Conservation (phyloP, 169 alveolate genomes). For the Cryptosporidium canis region DNA sequence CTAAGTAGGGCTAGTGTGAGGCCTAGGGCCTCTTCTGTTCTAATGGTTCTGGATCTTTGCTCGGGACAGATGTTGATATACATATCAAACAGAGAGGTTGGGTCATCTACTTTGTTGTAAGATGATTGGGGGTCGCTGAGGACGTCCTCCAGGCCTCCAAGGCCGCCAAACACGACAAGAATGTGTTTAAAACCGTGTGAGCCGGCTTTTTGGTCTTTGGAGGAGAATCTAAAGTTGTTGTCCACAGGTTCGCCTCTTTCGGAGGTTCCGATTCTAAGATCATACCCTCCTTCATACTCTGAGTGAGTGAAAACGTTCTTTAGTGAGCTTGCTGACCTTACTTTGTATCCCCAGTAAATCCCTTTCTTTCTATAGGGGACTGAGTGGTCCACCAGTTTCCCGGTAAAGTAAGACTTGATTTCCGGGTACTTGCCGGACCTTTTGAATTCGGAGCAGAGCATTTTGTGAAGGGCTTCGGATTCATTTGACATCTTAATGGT, state of each 20-base stretch:
- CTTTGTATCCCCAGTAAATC: slow-evolving; percentile 94
- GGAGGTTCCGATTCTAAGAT: slow-evolving; percentile 89
- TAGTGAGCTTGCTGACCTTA: slow-evolving; percentile 86
- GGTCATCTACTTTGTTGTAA: neutral
- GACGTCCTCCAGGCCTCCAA: slow-evolving; percentile 90
- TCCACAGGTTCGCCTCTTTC: slow-evolving; percentile 86
- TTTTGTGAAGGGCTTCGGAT: slow-evolving; percentile 34
- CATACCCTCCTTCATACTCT: slow-evolving; percentile 87
- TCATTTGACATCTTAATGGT: slow-evolving; percentile 69
- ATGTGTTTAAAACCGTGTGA: slow-evolving; percentile 81
- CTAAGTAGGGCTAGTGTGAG: slow-evolving; percentile 82
- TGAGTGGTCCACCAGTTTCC: slow-evolving; percentile 73
- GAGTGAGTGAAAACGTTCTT: slow-evolving; percentile 82
- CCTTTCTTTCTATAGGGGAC: slow-evolving; percentile 76
- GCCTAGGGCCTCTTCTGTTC: slow-evolving; percentile 96
- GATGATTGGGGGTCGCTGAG: slow-evolving; percentile 77
- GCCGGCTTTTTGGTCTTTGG: slow-evolving; percentile 53
- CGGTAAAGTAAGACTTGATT: slow-evolving; percentile 53
- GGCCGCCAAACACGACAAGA: slow-evolving; percentile 91
- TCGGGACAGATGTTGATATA: slow-evolving; percentile 90
- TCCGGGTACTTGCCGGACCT: slow-evolving; percentile 19
- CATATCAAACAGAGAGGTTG: slow-evolving; percentile 80
- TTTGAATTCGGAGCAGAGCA: slow-evolving; percentile 43
- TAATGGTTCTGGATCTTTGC: slow-evolving; percentile 93
- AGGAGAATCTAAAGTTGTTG: slow-evolving; percentile 71